Evolutionary conservation across 2,329 filamentous ascomycete genomes (phyloP).

Genomic region (Talaromyces sp.): DNA sequence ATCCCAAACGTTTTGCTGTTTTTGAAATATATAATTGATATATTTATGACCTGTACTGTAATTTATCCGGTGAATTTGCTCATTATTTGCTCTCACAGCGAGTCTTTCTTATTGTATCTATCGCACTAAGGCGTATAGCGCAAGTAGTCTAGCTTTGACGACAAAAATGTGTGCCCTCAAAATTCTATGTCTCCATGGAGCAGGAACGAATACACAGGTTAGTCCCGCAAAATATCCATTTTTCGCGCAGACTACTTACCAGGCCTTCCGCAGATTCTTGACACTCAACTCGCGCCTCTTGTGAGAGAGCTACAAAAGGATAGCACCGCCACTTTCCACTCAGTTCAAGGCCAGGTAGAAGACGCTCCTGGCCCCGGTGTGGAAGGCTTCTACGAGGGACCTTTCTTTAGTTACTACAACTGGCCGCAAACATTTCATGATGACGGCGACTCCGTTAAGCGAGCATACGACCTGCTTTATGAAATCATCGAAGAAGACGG

Average conservation of each 20-base stretch:
- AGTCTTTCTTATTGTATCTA: not conserved
- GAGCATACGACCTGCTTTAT: conserved; percentile 30
- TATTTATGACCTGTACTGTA: not conserved
- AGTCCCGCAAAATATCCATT: not conserved
- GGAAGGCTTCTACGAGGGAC: conserved; percentile 29
- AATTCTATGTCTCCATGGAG: not conserved
- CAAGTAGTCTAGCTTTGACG: not conserved
- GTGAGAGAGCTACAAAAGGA: conserved; percentile 25
- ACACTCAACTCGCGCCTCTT: not conserved
- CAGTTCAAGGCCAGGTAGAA: conserved; percentile 31
- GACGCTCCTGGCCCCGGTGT: conserved; percentile 30
- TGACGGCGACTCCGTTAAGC: conserved; percentile 22
- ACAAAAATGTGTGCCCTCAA: not conserved
- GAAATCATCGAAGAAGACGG: conserved; percentile 32
- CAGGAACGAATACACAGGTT: not conserved
- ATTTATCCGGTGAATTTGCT: not conserved
- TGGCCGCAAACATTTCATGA: conserved; percentile 26
- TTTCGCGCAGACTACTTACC: not conserved
- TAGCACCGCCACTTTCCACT: conserved; percentile 30
- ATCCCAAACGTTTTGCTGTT: not conserved
- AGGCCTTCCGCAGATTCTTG: not conserved
- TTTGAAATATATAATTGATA: not conserved
- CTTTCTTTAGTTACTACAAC: conserved; percentile 34
- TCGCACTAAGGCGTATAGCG: not conserved
- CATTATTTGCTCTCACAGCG: not conserved